Evolutionary conservation across 768 basidiomycete species (phyloP), one percentile per base, ranked within the genome.

Genomic region (Mycena amicta): DNA sequence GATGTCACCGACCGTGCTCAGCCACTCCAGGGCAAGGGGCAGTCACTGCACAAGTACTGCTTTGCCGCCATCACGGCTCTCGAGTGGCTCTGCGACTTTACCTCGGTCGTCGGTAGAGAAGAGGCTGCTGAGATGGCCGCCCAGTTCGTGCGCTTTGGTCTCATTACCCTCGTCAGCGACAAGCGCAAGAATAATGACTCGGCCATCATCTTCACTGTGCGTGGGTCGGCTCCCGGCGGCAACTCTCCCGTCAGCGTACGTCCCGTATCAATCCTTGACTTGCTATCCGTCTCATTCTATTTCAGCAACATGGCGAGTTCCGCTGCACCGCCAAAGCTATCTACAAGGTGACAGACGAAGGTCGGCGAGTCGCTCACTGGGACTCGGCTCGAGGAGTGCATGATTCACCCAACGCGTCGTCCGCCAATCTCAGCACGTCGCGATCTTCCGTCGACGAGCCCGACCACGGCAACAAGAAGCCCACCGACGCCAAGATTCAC

Each of bases 41-140:
- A 79, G 53, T 71, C 78, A 1, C 64, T 74, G 5, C 85, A 88
- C 74, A 87, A 84, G 65, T 79, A 86, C 68, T 92, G 92, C 66
- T 98, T 99, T 70, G 77, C 87, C 27, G 95, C 97, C 23, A 86
- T 93, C 53, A 83, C 83, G 45, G 95, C 92, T 0, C 79, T 98
- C 55, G 95, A 98, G 74, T 99, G 97, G 97, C 85, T 99, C 39
- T 91, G 93, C 70, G 97, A 99, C 72, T 97, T 94, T 66, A 94
- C 97, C 0, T 97, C 95, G 1, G 93, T 95, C 30, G 93, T 95
- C 30, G 95, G 95, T 23, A 81, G 93, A 52, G 97, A 99, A 68
- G 97, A 98, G 72, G 95, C 94, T 0, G 93, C 94, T 12, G 97
- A 99, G 78, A 91, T 98, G 86, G 90, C 93, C 2, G 97, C 95